Conservation (phyloP, 2,329 filamentous ascomycete species). For the Scytalidium lignicola region DNA sequence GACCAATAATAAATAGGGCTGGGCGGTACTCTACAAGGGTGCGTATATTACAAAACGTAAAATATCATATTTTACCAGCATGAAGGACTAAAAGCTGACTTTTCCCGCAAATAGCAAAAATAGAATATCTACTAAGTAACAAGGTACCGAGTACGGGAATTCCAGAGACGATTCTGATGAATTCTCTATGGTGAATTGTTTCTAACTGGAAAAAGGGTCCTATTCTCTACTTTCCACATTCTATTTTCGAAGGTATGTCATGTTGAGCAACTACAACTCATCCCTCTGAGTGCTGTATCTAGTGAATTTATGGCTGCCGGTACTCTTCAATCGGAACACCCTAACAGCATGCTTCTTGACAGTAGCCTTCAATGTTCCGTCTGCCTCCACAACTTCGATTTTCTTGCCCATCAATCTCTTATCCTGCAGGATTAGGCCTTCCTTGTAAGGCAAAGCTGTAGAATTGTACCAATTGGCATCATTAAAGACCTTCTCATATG, state of each 20-base stretch:
- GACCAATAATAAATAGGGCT: too few relatives aligned
- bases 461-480: slow-evolving; percentile 36
- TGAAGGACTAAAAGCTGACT: background rate
- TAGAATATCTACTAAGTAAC: too few relatives aligned
- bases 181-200: too few relatives aligned
- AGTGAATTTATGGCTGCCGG: slow-evolving; percentile 26
- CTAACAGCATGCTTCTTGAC: slow-evolving; percentile 42
- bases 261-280: background rate
- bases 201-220: too few relatives aligned
- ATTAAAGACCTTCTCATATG: slow-evolving; percentile 5
- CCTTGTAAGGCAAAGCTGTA: slow-evolving; percentile 37
- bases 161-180: too few relatives aligned
- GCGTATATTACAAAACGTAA: too few relatives aligned
- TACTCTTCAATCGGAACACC: slow-evolving; percentile 36
- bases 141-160: too few relatives aligned
- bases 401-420: slow-evolving; percentile 42
- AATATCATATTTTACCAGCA: background rate
- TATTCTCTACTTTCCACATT: background rate
- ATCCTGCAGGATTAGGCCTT: slow-evolving; percentile 36
- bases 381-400: slow-evolving; percentile 32
- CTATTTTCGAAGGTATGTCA: background rate
- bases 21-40: too few relatives aligned
- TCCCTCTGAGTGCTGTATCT: slow-evolving; percentile 30
- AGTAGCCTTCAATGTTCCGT: slow-evolving; percentile 33
- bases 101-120: too few relatives aligned